Conservation (phyloP, 2,329 filamentous ascomycete genomes). For the Colletotrichum sp. region DNA sequence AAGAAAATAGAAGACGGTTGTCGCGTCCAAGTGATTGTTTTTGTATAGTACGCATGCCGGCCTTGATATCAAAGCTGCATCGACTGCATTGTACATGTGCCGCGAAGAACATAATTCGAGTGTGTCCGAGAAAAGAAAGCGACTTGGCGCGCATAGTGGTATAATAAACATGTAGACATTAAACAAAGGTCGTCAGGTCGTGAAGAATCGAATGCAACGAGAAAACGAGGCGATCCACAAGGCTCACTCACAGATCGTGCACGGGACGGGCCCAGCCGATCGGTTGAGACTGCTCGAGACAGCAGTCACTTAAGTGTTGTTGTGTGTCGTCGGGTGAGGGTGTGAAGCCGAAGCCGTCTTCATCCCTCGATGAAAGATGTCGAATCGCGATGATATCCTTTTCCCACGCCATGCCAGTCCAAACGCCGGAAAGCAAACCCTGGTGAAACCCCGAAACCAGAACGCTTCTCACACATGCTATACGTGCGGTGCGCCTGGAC, state of each 20-base stretch:
- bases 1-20: not conserved
- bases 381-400: conserved; percentile 11
- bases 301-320: not conserved
- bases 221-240: not conserved
- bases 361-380: conserved; percentile 1
- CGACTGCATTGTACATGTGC: conserved; percentile 7
- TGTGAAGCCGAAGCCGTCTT: not conserved
- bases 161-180: conserved; percentile 25
- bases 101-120: not conserved
- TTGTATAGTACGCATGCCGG: not conserved
- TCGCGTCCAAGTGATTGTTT: not conserved
- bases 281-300: not conserved
- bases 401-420: conserved; percentile 31
- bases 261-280: not conserved
- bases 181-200: conserved; percentile 26
- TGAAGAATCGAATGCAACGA: conserved; percentile 24
- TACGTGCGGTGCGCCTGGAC: conserved; percentile 55
- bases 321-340: not conserved
- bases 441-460: not conserved
- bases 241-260: not conserved
- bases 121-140: conserved; percentile 22
- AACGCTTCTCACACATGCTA: conserved; percentile 34
- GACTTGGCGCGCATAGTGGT: conserved; percentile 20
- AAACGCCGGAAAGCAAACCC: conserved; percentile 37
- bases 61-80: not conserved